These are phyloP conservation scores for Suillus variegatus DNA, from an alignment of 768 basidiomycete species.

Conservation along the genomic window DNA sequence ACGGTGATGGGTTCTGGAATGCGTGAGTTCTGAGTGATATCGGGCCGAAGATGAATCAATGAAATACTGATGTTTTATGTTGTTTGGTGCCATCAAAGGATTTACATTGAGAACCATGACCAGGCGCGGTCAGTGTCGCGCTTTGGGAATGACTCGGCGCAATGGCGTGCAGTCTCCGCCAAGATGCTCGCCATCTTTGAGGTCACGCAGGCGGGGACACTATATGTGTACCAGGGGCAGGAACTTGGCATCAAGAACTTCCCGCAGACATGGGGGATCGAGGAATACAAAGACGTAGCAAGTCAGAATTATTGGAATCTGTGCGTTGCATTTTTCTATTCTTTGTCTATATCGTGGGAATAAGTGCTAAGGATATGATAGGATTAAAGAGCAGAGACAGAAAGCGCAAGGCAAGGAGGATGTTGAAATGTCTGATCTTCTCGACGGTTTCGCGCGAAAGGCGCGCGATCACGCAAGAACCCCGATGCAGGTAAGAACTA, in stretches of 20 bases:
- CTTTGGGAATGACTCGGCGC: slow-evolving; percentile 59
- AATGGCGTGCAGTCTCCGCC: slow-evolving; percentile 58
- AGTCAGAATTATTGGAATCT: slow-evolving; percentile 58
- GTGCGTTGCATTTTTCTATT: slow-evolving; percentile 36
- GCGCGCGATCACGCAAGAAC: slow-evolving; percentile 72
- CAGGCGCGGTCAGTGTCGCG: slow-evolving; percentile 64
- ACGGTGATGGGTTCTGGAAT: slow-evolving; percentile 68
- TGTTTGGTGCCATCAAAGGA: slow-evolving; percentile 32
- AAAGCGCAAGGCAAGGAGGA: slow-evolving; percentile 34
- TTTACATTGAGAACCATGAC: slow-evolving; percentile 74
- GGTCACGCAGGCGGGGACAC: slow-evolving; percentile 61
- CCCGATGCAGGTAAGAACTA: slow-evolving; percentile 59
- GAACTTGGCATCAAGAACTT: slow-evolving; percentile 71
- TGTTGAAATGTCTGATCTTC: slow-evolving; percentile 62
- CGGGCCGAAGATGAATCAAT: not conserved
- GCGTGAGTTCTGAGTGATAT: slow-evolving; percentile 38
- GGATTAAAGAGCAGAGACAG: slow-evolving; percentile 41
- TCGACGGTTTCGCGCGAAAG: slow-evolving; percentile 58
- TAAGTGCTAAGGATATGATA: slow-evolving; percentile 17
- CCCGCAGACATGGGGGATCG: slow-evolving; percentile 61
- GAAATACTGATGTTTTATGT: slow-evolving; percentile 1
- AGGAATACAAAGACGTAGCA: slow-evolving; percentile 74
- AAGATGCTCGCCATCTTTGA: slow-evolving; percentile 68
- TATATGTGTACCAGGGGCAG: slow-evolving; percentile 76
- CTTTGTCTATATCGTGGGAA: not conserved